Conservation (phyloP, 2,329 filamentous ascomycete species). For the Fusarium protoensiforme region DNA sequence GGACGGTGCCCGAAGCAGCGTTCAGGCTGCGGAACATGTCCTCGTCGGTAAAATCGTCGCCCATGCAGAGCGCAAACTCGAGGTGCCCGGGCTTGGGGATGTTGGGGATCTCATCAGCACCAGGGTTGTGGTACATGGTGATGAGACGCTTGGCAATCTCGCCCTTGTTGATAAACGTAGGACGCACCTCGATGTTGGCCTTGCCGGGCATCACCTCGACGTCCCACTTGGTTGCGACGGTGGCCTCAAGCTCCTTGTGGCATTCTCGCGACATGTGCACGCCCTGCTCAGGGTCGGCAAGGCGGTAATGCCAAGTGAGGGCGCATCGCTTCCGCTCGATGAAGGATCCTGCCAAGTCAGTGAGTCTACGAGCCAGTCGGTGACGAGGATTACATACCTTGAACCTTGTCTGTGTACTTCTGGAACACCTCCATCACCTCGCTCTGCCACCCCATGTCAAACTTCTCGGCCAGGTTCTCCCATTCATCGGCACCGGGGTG, state of each 20-base stretch:
- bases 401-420: conserved; percentile 86
- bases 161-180: conserved; percentile 97
- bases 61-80: conserved; percentile 90
- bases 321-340: conserved; percentile 95
- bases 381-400: conserved; percentile 65
- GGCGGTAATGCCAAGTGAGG: conserved; percentile 96
- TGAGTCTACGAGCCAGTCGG: neutral
- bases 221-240: conserved; percentile 82
- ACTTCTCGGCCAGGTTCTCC: conserved; percentile 87
- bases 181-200: conserved; percentile 96
- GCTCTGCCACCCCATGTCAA: conserved; percentile 92
- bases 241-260: conserved; percentile 81
- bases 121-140: conserved; percentile 71
- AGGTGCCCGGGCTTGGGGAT: conserved; percentile 63
- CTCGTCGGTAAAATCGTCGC: conserved; percentile 98
- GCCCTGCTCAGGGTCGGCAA: conserved; percentile 88
- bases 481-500: conserved; percentile 80
- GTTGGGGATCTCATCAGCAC: conserved; percentile 57
- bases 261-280: conserved; percentile 83
- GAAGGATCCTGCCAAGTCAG: conserved; percentile 74
- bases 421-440: conserved; percentile 88
- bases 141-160: conserved; percentile 91
- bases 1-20: conserved; percentile 64
- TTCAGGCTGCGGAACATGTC: conserved; percentile 92
- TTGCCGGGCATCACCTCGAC: conserved; percentile 98